Percentiles rank a stretch among this genome's conserved stretches.
Conservation (phyloP, 345 rosid genomes). For the Dipteronia sinensis region DNA sequence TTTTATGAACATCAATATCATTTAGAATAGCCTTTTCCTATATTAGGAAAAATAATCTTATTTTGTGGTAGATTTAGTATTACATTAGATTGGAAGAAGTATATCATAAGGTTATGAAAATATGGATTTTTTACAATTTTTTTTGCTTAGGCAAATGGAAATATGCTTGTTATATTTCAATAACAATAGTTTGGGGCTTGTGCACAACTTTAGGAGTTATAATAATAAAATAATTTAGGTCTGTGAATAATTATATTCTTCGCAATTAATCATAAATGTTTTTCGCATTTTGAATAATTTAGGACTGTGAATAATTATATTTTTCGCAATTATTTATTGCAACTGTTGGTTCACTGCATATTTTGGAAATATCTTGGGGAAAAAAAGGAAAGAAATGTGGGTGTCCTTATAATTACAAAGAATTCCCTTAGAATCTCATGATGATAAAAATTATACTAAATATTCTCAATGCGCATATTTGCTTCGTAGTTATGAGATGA, state of each 20-base stretch:
- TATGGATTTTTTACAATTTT: neutral
- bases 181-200: neutral
- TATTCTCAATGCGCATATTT: neutral
- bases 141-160: neutral
- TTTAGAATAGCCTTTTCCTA: neutral
- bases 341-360: neutral
- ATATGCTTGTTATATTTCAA: neutral
- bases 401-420: neutral
- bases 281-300: neutral
- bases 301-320: conserved; percentile 4
- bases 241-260: conserved; percentile 3
- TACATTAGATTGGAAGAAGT: neutral
- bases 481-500: neutral
- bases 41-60: neutral
- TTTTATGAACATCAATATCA: neutral
- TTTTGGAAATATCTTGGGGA: neutral
- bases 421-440: conserved; percentile 4
- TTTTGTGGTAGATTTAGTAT: neutral
- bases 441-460: neutral
- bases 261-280: neutral
- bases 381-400: neutral
- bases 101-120: neutral
- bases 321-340: neutral
- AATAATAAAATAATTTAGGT: neutral
- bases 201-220: neutral